These are phyloP conservation scores for Gastroboletus turbinatus DNA, from an alignment of 1,284 basidiomycete genomes.

Conservation along the genomic window DNA sequence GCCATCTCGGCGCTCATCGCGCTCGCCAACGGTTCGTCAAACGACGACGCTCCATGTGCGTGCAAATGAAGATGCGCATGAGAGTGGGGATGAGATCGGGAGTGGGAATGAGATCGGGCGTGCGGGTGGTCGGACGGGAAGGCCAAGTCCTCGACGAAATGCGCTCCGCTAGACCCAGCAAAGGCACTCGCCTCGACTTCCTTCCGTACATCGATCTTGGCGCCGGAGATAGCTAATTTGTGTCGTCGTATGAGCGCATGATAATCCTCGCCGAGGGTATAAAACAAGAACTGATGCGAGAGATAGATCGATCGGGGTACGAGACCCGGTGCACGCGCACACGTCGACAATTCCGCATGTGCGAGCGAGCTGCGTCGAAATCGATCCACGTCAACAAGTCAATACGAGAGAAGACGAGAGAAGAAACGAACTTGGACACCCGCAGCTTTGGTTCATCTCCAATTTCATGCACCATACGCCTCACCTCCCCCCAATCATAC, in stretches of 20 bases:
- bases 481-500: conserved; percentile 56
- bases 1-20: conserved; percentile 70
- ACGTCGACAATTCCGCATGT: conserved; percentile 79
- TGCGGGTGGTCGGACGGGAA: conserved; percentile 37
- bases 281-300: conserved; percentile 80
- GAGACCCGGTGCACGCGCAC: conserved; percentile 53
- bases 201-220: conserved; percentile 67
- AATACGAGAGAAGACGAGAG: neutral
- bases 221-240: conserved; percentile 59
- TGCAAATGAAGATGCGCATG: neutral
- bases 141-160: conserved; percentile 55
- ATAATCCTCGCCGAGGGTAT: conserved; percentile 74
- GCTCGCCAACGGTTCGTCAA: conserved; percentile 75
- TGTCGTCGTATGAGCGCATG: conserved; percentile 72
- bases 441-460: conserved; percentile 8
- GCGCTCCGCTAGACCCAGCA: conserved; percentile 37
- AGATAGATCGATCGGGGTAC: conserved; percentile 77
- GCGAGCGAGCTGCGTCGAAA: conserved; percentile 56
- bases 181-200: conserved; percentile 68
- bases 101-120: conserved; percentile 6
- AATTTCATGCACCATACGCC: conserved; percentile 33
- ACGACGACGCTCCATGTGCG: conserved; percentile 46
- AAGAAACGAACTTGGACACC: conserved; percentile 20
- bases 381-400: neutral
- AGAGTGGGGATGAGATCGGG: neutral